Percentiles rank a stretch among this genome's conserved stretches.
phyloP scores from a whole-genome alignment of 768 basidiomycete species.

The Termitomyces sp. region DNA sequence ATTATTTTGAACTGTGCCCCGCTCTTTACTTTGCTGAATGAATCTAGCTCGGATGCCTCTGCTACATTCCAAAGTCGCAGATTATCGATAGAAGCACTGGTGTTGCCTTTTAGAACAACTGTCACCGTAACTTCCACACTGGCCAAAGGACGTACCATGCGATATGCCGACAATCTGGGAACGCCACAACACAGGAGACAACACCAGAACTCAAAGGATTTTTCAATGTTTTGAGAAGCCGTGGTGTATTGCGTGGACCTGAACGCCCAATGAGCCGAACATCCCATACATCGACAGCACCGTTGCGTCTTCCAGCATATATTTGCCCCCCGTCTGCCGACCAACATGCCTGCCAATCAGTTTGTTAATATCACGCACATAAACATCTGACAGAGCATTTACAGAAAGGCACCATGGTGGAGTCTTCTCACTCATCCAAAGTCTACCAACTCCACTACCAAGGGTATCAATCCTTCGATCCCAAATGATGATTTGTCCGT shows the following conservation, averaged over 20 bases:
- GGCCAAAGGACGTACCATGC: conserved; percentile 58
- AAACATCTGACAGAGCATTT: conserved; percentile 18
- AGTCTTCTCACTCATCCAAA: conserved; percentile 88
- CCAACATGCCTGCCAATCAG: conserved; percentile 88
- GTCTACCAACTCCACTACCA: conserved; percentile 70
- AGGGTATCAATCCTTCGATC: conserved; percentile 68
- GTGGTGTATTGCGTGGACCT: conserved; percentile 60
- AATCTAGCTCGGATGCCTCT: conserved; percentile 66
- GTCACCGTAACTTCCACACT: not conserved
- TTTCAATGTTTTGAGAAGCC: conserved; percentile 72
- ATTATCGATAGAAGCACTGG: conserved; percentile 88
- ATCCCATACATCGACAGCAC: conserved; percentile 92
- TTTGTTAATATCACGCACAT: not conserved
- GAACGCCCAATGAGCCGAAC: conserved; percentile 72
- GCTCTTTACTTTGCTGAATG: conserved; percentile 52
- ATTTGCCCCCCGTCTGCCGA: conserved; percentile 83
- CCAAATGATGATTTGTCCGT: conserved; percentile 91
- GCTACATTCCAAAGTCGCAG: conserved; percentile 90
- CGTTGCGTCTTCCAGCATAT: conserved; percentile 87
- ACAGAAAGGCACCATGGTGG: conserved; percentile 97
- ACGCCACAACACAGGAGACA: conserved; percentile 85
- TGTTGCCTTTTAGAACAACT: not conserved
- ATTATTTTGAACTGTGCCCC: conserved; percentile 92
- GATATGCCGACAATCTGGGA: conserved; percentile 89
- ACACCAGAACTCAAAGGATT: conserved; percentile 88